Evolutionary conservation across 768 basidiomycete species (phyloP).

Genomic region (Mycena galopus): DNA sequence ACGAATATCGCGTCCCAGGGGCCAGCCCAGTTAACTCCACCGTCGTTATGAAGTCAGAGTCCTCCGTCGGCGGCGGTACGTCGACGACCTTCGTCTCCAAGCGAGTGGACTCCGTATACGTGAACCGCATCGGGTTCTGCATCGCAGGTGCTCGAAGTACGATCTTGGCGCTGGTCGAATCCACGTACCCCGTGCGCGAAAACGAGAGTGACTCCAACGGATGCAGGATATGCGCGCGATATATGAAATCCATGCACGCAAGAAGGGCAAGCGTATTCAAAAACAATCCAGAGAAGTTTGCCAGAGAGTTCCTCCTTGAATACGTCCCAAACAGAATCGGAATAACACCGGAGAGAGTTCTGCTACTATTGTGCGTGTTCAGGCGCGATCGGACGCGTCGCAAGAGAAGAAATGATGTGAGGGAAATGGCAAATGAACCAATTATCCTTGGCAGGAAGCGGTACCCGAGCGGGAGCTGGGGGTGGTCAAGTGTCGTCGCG

Average conservation of each 20-base stretch:
- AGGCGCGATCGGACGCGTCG: neutral
- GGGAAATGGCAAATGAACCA: neutral
- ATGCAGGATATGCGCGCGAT: constrained; percentile 20
- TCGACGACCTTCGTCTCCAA: neutral
- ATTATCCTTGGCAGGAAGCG: constrained; percentile 13
- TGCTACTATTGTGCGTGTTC: neutral
- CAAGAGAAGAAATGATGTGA: neutral
- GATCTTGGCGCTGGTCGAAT: constrained; percentile 10
- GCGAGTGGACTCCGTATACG: neutral
- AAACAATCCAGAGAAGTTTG: constrained; percentile 9
- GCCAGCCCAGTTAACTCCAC: neutral
- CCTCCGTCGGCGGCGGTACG: neutral
- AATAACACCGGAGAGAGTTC: neutral
- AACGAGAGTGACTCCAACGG: constrained; percentile 9
- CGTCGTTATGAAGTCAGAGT: constrained; percentile 5
- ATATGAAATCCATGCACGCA: constrained; percentile 16
- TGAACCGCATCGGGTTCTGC: neutral
- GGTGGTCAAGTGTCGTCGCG: neutral
- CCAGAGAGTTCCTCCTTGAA: neutral
- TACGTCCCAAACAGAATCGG: constrained; percentile 15
- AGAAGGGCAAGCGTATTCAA: constrained; percentile 21
- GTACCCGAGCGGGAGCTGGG: constrained; percentile 13
- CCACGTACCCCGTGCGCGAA: constrained; percentile 16
- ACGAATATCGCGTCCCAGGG: constrained; percentile 5
- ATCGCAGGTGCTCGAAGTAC: constrained; percentile 6